Percentiles rank a stretch among this genome's conserved stretches.
Conservation (phyloP, 352 stramenopile species). For the Phytopythium vexans region DNA sequence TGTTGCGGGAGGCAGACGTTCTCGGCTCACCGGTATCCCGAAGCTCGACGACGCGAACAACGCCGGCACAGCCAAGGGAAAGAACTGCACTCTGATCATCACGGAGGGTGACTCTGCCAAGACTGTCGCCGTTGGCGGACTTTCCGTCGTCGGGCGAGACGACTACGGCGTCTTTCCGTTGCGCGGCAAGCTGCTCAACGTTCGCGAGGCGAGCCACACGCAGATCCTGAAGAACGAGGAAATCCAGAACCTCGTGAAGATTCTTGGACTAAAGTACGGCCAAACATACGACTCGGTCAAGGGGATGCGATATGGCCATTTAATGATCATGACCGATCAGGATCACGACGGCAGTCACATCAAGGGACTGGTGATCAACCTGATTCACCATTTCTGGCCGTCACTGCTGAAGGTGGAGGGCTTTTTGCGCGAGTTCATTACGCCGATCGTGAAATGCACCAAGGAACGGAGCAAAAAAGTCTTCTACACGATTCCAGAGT, state of each 20-base stretch:
- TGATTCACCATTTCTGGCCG: conserved; percentile 99
- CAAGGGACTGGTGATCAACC: conserved; percentile 99
- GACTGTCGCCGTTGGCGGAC: conserved; percentile 94
- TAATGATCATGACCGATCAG: conserved; percentile 99
- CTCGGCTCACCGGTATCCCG: conserved; percentile 87
- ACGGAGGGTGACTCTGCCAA: conserved; percentile 99
- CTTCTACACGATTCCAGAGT: conserved; percentile 98
- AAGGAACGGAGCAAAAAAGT: conserved; percentile 83
- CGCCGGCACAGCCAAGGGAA: conserved; percentile 87
- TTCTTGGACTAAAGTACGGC: conserved; percentile 96
- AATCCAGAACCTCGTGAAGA: conserved; percentile 96
- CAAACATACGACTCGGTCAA: conserved; percentile 91
- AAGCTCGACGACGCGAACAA: conserved; percentile 98
- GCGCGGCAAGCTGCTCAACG: conserved; percentile 98
- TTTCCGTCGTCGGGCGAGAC: conserved; percentile 95
- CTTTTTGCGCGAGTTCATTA: conserved; percentile 96
- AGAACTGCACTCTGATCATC: conserved; percentile 97
- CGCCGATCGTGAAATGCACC: conserved; percentile 96
- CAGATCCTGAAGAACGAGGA: conserved; percentile 98
- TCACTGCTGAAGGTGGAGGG: conserved; percentile 89
- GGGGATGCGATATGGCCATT: conserved; percentile 92
- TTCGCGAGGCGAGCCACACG: conserved; percentile 96
- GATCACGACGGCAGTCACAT: conserved; percentile 99
- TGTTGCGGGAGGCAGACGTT: conserved; percentile 59
- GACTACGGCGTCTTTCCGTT: conserved; percentile 98